Conservation (phyloP, 345 rosid genomes). For the Populus davidiana region DNA sequence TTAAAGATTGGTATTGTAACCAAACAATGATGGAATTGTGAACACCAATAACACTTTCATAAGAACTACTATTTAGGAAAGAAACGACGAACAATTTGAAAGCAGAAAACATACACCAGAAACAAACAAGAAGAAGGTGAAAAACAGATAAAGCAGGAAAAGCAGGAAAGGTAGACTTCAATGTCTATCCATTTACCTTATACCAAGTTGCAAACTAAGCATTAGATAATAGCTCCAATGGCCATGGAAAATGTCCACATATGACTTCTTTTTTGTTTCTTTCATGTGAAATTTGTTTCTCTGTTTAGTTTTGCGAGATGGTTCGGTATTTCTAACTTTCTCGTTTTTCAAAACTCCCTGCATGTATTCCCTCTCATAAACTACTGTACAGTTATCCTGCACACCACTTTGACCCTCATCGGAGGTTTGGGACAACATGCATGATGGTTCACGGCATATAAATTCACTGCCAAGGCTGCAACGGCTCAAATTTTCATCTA, state of each 20-base stretch:
- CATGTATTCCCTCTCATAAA: constrained; percentile 83
- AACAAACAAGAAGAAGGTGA: no score
- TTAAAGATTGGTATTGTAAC: no score
- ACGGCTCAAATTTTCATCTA: constrained; percentile 36
- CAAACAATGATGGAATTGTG: no score
- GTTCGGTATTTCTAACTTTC: constrained; percentile 36
- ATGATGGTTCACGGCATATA: constrained; percentile 31
- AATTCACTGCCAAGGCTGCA: constrained; percentile 39
- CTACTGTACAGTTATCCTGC: constrained; percentile 36
- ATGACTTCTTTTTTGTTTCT: constrained; percentile 45
- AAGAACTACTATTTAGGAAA: no score
- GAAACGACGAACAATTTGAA: no score
- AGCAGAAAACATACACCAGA: no score
- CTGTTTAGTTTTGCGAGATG: constrained; percentile 39
- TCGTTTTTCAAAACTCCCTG: constrained; percentile 85
- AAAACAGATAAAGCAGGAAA: no score
- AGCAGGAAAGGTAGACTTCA: background rate
- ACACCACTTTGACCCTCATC: constrained; percentile 45
- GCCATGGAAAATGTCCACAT: constrained; percentile 42
- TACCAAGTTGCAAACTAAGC: constrained; percentile 94
- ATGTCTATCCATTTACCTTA: constrained; percentile 53
- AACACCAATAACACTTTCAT: no score
- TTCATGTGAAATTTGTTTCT: constrained; percentile 40
- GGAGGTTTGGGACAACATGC: constrained; percentile 32
- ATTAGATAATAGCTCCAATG: constrained; percentile 58